Evolutionary conservation across 2,329 filamentous ascomycete species (phyloP).

Genomic region (Byssochlamys sp.): DNA sequence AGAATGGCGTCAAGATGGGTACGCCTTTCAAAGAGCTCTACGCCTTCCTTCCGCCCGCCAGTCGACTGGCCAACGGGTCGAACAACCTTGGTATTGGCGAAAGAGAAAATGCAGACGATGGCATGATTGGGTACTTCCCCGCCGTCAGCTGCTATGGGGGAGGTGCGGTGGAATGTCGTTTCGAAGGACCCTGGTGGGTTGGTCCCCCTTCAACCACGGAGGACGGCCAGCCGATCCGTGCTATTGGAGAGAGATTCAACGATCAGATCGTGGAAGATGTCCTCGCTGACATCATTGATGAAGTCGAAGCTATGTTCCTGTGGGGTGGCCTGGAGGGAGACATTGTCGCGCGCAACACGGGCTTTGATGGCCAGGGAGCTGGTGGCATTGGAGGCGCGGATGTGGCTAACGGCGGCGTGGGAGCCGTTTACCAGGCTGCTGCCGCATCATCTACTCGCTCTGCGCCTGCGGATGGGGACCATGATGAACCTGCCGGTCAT

Average conservation of each 20-base stretch:
- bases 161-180: constrained; percentile 84
- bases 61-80: constrained; percentile 38
- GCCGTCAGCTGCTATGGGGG: constrained; percentile 86
- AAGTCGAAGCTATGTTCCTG: constrained; percentile 69
- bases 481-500: constrained; percentile 6
- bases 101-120: constrained; percentile 81
- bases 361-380: constrained; percentile 15
- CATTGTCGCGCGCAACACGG: constrained; percentile 16
- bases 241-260: constrained; percentile 69
- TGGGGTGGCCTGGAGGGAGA: constrained; percentile 34
- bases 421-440: constrained; percentile 20
- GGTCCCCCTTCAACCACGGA: constrained; percentile 54
- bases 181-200: constrained; percentile 86
- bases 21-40: constrained; percentile 80
- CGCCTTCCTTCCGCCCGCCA: constrained; percentile 84
- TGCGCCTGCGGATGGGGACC: constrained; percentile 4
- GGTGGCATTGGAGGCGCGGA: constrained; percentile 23
- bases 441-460: constrained; percentile 7
- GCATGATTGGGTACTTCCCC: constrained; percentile 90
- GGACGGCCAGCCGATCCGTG: constrained; percentile 38
- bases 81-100: constrained; percentile 52
- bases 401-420: constrained; percentile 23
- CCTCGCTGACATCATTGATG: constrained; percentile 85
- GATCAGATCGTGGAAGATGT: constrained; percentile 94
- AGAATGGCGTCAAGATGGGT: constrained; percentile 79